These are phyloP conservation scores for Pseudopithomyces maydicus DNA, from an alignment of 2,329 filamentous ascomycete genomes.

Conservation along the genomic window DNA sequence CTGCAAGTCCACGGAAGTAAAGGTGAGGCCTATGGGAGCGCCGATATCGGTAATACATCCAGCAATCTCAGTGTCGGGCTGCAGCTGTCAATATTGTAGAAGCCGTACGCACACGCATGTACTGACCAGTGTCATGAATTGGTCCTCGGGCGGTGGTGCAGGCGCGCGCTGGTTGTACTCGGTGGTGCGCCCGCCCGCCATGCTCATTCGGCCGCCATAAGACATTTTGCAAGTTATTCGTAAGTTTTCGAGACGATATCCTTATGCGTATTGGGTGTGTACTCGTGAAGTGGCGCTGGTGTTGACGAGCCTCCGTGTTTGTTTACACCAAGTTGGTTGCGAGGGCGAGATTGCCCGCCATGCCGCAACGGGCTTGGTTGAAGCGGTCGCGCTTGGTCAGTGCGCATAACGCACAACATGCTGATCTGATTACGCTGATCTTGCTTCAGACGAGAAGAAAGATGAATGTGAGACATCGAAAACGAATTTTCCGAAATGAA, in stretches of 20 bases:
- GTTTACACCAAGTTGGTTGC: slow-evolving; percentile 17
- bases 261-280: slow-evolving; percentile 10
- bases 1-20: slow-evolving; percentile 82
- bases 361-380: background rate
- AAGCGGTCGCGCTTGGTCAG: background rate
- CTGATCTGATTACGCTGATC: too few species aligned
- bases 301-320: slow-evolving; percentile 9
- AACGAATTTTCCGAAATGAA: too few species aligned
- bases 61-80: slow-evolving; percentile 80
- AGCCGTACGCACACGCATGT: slow-evolving; percentile 36
- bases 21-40: slow-evolving; percentile 88
- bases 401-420: too few species aligned
- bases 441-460: too few species aligned
- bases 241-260: slow-evolving; percentile 9
- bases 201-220: slow-evolving; percentile 58
- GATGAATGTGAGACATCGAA: too few species aligned
- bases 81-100: slow-evolving; percentile 19
- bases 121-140: slow-evolving; percentile 57
- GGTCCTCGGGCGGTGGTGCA: slow-evolving; percentile 52
- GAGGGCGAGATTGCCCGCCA: background rate
- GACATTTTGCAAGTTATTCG: slow-evolving; percentile 44
- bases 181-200: slow-evolving; percentile 50
- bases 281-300: slow-evolving; percentile 5
- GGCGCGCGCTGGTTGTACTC: slow-evolving; percentile 47
- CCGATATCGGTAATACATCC: slow-evolving; percentile 97